Percentiles rank a stretch among this genome's conserved stretches.
phyloP scores from a whole-genome alignment of 495 filamentous ascomycete species.

The Tuber microsphaerosporum region DNA sequence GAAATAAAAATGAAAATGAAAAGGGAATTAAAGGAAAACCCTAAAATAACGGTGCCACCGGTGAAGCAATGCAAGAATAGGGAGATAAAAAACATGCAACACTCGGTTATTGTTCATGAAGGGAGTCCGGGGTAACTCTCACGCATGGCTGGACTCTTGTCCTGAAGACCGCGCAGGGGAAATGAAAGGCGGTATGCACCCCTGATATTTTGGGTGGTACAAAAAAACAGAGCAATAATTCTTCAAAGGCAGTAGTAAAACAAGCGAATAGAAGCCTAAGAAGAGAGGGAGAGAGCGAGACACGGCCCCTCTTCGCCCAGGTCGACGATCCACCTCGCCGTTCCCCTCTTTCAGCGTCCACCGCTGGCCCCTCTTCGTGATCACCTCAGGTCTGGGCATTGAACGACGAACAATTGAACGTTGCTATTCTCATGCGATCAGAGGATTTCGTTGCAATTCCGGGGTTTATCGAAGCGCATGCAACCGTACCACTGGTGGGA shows the following conservation, averaged over 20 bases:
- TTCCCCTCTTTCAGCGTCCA: slow-evolving; percentile 8
- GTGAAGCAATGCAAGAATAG: slow-evolving; percentile 1
- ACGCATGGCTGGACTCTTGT: slow-evolving; percentile 21
- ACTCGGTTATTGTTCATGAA: background rate
- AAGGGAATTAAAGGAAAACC: background rate
- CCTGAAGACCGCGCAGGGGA: slow-evolving; percentile 25
- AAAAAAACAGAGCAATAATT: slow-evolving; percentile 15
- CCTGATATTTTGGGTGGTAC: slow-evolving; percentile 25
- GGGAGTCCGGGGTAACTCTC: slow-evolving; percentile 30
- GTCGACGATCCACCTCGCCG: slow-evolving; percentile 14
- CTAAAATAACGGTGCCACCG: background rate
- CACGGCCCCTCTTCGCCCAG: slow-evolving; percentile 18
- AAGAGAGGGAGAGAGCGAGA: slow-evolving; percentile 4
- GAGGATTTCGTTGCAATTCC: background rate
- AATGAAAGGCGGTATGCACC: slow-evolving; percentile 33
- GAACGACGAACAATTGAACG: background rate
- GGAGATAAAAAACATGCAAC: background rate
- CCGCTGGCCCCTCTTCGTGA: slow-evolving; percentile 2
- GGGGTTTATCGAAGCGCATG: background rate
- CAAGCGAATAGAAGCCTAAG: slow-evolving; percentile 12
- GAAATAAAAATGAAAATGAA: background rate
- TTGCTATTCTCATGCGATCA: background rate
- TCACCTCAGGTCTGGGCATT: slow-evolving; percentile 4
- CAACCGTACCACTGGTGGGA: background rate
- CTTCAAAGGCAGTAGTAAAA: slow-evolving; percentile 22